These are phyloP conservation scores for Purpureocillium lavendulum DNA, from an alignment of 2,329 filamentous ascomycete genomes.

Conservation along the genomic window DNA sequence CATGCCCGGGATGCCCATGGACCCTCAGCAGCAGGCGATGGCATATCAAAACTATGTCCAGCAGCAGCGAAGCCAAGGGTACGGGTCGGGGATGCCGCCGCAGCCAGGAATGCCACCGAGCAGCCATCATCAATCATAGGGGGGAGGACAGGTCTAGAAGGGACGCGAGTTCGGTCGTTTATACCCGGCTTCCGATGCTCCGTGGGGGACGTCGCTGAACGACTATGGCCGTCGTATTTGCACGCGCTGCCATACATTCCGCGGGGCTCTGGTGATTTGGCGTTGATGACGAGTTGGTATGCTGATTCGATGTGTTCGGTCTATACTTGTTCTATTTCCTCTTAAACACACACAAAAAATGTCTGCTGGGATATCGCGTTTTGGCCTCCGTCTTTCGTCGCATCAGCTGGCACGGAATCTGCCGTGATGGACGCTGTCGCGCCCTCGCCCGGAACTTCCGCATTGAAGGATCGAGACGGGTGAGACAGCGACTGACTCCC, in stretches of 20 bases:
- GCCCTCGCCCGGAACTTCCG: no score
- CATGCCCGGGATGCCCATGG: constrained; percentile 57
- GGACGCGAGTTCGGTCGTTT: constrained; percentile 26
- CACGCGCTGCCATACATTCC: constrained; percentile 26
- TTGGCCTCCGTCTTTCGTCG: constrained; percentile 1
- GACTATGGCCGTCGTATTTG: constrained; percentile 16
- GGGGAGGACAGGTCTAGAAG: constrained; percentile 6
- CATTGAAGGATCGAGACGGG: no score
- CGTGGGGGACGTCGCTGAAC: constrained; percentile 20
- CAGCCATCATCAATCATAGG: constrained; percentile 70
- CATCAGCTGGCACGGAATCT: background rate
- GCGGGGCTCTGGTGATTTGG: constrained; percentile 33
- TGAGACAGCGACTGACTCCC: no score
- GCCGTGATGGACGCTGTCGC: no score
- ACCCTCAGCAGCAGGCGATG: constrained; percentile 70
- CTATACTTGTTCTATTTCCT: constrained; percentile 12
- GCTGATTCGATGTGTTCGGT: constrained; percentile 20
- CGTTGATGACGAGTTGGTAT: constrained; percentile 31
- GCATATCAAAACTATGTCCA: constrained; percentile 74
- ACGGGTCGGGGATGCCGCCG: constrained; percentile 71
- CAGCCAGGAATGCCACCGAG: constrained; percentile 74
- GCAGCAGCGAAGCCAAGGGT: constrained; percentile 58
- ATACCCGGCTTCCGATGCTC: constrained; percentile 55
- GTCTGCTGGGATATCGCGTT: background rate
- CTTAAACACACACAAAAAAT: background rate